Percentiles rank a stretch among this genome's conserved stretches.
phyloP scores from a whole-genome alignment of 306 rosid species.

The Vicia faba region DNA sequence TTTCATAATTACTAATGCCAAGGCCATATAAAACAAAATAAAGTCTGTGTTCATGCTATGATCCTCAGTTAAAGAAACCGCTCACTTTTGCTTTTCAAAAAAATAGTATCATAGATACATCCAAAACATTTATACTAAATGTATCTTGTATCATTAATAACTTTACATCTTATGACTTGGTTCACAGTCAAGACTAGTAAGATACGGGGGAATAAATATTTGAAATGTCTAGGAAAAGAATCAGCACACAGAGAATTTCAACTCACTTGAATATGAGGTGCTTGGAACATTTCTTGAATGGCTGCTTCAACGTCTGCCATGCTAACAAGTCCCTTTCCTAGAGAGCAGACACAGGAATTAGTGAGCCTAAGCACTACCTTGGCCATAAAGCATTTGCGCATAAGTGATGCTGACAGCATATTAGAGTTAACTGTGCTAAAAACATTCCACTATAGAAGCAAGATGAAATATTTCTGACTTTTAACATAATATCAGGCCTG shows the following conservation, averaged over 20 bases:
- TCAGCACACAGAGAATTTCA: constrained; percentile 14
- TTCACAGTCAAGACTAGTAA: constrained; percentile 9
- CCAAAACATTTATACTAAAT: constrained; percentile 17
- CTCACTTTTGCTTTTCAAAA: constrained; percentile 2
- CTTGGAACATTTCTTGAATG: constrained; percentile 95
- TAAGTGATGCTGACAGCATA: constrained; percentile 18
- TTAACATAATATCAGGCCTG: constrained; percentile 24
- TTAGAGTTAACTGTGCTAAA: constrained; percentile 28
- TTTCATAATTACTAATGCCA: constrained; percentile 5
- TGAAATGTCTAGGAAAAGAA: constrained; percentile 30
- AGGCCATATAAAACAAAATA: constrained; percentile 23
- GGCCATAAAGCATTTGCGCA: constrained; percentile 21
- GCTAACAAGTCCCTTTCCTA: constrained; percentile 65
- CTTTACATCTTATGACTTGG: constrained; percentile 14
- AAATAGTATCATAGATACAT: constrained; percentile 9
- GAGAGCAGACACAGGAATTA: constrained; percentile 37
- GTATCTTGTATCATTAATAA: constrained; percentile 5
- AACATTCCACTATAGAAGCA: constrained; percentile 7
- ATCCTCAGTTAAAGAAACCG: constrained; percentile 16
- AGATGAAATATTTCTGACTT: constrained; percentile 18
- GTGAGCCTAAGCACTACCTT: constrained; percentile 23
- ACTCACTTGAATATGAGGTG: constrained; percentile 97
- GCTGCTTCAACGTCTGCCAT: constrained; percentile 87
- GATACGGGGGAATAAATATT: constrained; percentile 3
- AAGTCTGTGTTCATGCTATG: constrained; percentile 16